These are phyloP conservation scores for Arachnomyces sp. DNA, from an alignment of 2,329 filamentous ascomycete genomes.

Conservation along the genomic window DNA sequence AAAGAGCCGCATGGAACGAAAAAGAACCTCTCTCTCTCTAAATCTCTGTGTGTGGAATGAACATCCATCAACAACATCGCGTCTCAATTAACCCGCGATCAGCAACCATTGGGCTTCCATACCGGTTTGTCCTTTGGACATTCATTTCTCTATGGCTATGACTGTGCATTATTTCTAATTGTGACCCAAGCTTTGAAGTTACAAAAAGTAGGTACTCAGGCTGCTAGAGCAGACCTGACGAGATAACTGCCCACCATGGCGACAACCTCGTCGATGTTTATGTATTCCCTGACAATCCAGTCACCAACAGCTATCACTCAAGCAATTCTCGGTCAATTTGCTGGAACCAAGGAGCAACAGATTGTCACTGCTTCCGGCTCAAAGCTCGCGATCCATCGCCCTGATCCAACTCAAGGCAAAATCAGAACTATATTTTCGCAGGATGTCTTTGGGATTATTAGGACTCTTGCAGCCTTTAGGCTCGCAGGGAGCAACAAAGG, in stretches of 20 bases:
- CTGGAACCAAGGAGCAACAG: slow-evolving; percentile 93
- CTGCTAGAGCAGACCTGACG: too few relatives aligned
- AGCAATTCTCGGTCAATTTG: slow-evolving; percentile 90
- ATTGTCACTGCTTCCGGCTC: slow-evolving; percentile 92
- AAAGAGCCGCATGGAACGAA: slow-evolving; percentile 9
- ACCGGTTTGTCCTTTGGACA: neutral
- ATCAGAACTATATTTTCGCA: slow-evolving; percentile 81
- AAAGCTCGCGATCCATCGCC: slow-evolving; percentile 76
- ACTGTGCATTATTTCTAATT: neutral
- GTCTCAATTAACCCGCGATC: neutral
- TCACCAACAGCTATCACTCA: slow-evolving; percentile 82
- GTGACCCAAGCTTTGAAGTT: neutral
- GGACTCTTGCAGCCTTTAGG: slow-evolving; percentile 79
- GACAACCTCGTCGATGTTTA: slow-evolving; percentile 96
- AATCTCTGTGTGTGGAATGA: neutral
- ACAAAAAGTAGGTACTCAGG: neutral
- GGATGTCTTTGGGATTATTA: slow-evolving; percentile 92
- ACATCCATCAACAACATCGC: slow-evolving; percentile 2
- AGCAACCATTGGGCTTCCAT: neutral
- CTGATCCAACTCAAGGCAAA: slow-evolving; percentile 77
- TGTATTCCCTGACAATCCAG: slow-evolving; percentile 95
- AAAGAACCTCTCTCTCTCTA: slow-evolving; percentile 9
- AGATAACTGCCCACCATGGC: slow-evolving; percentile 59
- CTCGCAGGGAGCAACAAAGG: slow-evolving; percentile 93
- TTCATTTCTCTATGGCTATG: neutral